Conservation (phyloP, 352 stramenopile species). For the Globisporangium parvum region DNA sequence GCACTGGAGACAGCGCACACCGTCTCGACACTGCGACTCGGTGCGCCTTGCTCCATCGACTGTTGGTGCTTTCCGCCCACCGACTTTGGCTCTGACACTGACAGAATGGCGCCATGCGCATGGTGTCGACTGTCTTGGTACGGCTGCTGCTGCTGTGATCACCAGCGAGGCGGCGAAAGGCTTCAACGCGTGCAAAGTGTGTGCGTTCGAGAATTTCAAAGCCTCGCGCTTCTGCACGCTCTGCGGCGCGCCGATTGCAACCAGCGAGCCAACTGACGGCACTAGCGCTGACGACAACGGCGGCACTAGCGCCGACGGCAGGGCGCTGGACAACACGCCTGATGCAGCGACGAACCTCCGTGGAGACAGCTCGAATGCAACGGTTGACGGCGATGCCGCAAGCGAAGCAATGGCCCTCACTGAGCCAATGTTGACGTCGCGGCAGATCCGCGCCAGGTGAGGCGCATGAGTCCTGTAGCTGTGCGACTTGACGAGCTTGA, state of each 20-base stretch:
- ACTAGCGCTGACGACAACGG: background rate
- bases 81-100: background rate
- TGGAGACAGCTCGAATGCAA: background rate
- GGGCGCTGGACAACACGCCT: background rate
- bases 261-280: background rate
- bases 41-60: constrained; percentile 8
- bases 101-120: background rate
- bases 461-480: too few species aligned
- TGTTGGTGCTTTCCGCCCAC: background rate
- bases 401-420: constrained; percentile 2
- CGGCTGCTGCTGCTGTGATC: background rate
- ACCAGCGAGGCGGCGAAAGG: constrained; percentile 40
- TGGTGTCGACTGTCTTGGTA: too few species aligned
- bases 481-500: too few species aligned
- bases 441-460: constrained; percentile 26
- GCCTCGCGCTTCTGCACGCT: constrained; percentile 35
- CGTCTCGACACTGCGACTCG: constrained; percentile 41
- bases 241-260: constrained; percentile 32
- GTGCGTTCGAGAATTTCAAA: constrained; percentile 62
- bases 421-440: constrained; percentile 7
- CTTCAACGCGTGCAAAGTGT: constrained; percentile 35
- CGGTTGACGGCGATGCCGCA: background rate
- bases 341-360: too few species aligned
- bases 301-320: background rate
- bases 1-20: constrained; percentile 20